A percentile compares a stretch with the other conserved stretches of the same genome.
Evolutionary conservation across 2,329 filamentous ascomycete species (phyloP).

Genomic region (Arthrobotrys musiformis): DNA sequence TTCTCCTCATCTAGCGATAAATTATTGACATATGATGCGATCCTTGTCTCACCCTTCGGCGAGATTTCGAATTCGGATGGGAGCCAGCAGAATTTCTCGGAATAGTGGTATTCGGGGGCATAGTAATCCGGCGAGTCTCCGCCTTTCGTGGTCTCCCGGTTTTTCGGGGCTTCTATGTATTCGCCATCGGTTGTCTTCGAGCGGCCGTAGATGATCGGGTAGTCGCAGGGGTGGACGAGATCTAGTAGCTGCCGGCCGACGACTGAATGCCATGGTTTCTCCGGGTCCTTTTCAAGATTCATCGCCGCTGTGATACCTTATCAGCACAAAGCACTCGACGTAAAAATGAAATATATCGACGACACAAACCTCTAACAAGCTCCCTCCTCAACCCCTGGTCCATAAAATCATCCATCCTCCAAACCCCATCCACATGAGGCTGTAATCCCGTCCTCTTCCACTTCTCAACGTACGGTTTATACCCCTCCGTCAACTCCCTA

Average conservation of each 20-base stretch:
- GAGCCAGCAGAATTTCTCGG: conserved; percentile 13
- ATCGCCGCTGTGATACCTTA: conserved; percentile 61
- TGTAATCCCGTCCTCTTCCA: not conserved
- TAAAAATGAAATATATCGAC: not conserved
- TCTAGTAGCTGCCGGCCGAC: conserved; percentile 70
- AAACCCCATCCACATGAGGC: conserved; percentile 31
- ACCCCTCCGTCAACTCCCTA: conserved; percentile 24
- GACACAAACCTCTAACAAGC: conserved; percentile 5
- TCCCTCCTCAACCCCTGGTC: not conserved
- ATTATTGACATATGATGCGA: conserved; percentile 16
- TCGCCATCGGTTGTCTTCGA: conserved; percentile 5
- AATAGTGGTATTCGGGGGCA: not conserved
- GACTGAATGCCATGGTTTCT: conserved; percentile 72
- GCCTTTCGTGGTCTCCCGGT: not conserved
- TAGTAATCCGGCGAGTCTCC: not conserved
- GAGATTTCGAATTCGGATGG: conserved; percentile 18
- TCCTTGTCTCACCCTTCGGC: not conserved
- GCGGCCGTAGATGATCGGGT: conserved; percentile 69
- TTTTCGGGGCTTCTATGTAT: not conserved
- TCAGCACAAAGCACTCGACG: not conserved
- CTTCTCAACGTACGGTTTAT: conserved; percentile 11
- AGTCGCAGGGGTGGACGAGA: conserved; percentile 73
- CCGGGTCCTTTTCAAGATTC: conserved; percentile 67
- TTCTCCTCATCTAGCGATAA: not conserved
- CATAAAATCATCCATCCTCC: conserved; percentile 5